These are phyloP conservation scores for Buxus sempervirens DNA, from an alignment of 164 flowering plant genomes.

Conservation along the genomic window DNA sequence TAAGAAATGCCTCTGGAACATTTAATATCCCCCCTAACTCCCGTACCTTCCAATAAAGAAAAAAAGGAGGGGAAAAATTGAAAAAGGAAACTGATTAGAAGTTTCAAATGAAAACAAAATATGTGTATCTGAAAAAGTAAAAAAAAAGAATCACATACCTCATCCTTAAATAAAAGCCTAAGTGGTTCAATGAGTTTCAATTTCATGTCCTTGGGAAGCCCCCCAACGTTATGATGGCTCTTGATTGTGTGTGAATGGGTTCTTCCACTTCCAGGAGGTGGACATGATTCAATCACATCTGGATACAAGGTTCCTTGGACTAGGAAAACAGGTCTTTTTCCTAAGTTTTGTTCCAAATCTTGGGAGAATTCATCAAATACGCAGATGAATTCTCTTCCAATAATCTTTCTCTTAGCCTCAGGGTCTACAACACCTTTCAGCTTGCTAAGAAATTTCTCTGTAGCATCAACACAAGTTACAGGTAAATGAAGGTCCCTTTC, in stretches of 20 bases:
- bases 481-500: conserved; percentile 83
- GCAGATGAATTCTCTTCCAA: conserved; percentile 83
- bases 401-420: conserved; percentile 87
- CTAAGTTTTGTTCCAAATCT: conserved; percentile 62
- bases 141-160: conserved; percentile 45
- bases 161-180: conserved; percentile 94
- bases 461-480: conserved; percentile 86
- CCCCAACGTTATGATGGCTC: conserved; percentile 99
- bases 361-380: conserved; percentile 81
- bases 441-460: conserved; percentile 67
- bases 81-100: too few relatives aligned
- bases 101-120: too few relatives aligned
- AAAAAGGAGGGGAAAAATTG: too few relatives aligned
- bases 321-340: conserved; percentile 65
- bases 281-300: conserved; percentile 98
- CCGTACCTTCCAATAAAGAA: conserved; percentile 56
- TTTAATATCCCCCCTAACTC: conserved; percentile 75
- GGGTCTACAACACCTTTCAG: conserved; percentile 91
- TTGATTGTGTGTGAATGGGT: conserved; percentile 95
- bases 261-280: conserved; percentile 96
- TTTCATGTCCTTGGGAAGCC: conserved; percentile 98
- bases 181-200: conserved; percentile 96
- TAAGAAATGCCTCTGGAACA: conserved; percentile 80
- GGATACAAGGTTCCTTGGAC: conserved; percentile 99
- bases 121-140: too few relatives aligned